Evolutionary conservation across 805 yeast species (phyloP), one percentile per base, ranked within the genome.

Genomic region (Saturnispora silvae): DNA sequence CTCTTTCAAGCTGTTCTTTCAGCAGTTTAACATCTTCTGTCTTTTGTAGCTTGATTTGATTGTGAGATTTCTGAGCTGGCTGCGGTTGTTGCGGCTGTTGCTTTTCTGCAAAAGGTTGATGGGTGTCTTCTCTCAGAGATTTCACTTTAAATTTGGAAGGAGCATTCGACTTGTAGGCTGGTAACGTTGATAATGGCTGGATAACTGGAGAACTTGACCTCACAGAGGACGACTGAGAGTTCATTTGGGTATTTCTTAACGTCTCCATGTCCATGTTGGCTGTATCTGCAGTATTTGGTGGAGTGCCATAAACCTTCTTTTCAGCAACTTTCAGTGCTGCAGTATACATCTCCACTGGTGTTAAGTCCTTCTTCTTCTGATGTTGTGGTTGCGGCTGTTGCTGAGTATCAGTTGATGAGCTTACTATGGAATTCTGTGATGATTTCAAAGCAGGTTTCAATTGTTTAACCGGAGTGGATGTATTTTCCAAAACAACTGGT

Each of bases 311-410:
- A 1, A 76, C 81, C 40, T 64, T 72, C 41, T 62, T 65, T 51
- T 65, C 59, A 0, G 83, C 82, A 11, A 70, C 68, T 44, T 68
- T 68, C 42, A 68, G 60, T 0, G 82, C 82, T 44, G 59, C 59
- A 16, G 62, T 63, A 46, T 75, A 76, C 63, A 74, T 60, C 43
- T 75, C 78, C 28, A 65, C 70, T 18, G 68, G 68, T 20, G 70
- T 52, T 29, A 54, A 45, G 30, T 47, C 33, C 6, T 29, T 16
- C n/a, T 20, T 18, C 14, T 11, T 26, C 7, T 26, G 17, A 19
- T 36, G 34, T 26, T 20, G 20, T 6, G 11, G 20, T 4, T 25
- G 17, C 4, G 33, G 26, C 5, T 14, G 8, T 31, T 5, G 5
- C 25, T 19, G 6, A 16, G 31, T 13, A 11, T 25, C 28, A 25